Base-by-base conservation (phyloP, 1,284 basidiomycete genomes). In the Phylloboletellus chloephorus region DNA sequence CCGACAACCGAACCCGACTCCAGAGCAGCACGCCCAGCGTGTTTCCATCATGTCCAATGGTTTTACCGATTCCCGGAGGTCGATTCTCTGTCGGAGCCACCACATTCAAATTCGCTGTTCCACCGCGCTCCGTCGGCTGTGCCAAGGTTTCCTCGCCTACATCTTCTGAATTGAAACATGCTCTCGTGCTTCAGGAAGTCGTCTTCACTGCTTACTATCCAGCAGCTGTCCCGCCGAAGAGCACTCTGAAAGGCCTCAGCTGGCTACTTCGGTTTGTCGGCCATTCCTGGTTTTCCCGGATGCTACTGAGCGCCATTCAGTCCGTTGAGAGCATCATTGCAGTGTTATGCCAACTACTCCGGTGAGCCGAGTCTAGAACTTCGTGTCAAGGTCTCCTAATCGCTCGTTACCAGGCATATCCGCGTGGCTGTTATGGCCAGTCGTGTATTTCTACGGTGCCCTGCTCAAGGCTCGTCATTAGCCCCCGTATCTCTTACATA, bases 151-250 rank as follows among this genome's bases (percentile, higher is more conserved):
- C 39, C 19, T 41, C 17, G 10, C 38, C 28, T 21, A 36, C 31
- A 22, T 50, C 53, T 34, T 54, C 50, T 29, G 47, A 54, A 11
- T 39, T 50, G 24, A 58, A 67, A 22, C 60, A 65, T 23, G 74
- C 73, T 1, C 58, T 82, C 19, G 50, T 62, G 16, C 61, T 80
- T 10, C 69, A 78, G 26, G 76, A 81, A 53, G 66, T 79, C 15
- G 70, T 71, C 1, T 81, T 78, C 50, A 79, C 74, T 21, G 72
- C 68, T 2, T 82, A 71, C 53, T 81, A 82, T 53, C 79, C 79
- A 21, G 69, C 75, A 13, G 63, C 69, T 37, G 50, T 62, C 17
- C 28, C 37, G 4, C 46, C 50, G 5, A 49, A 54, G 23, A 51
- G 52, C 7, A 42, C 37, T 9, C 59, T 52, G 31, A 68, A 67